Conservation (phyloP, 208 protist genomes). For the Trypanosoma rangeli region DNA sequence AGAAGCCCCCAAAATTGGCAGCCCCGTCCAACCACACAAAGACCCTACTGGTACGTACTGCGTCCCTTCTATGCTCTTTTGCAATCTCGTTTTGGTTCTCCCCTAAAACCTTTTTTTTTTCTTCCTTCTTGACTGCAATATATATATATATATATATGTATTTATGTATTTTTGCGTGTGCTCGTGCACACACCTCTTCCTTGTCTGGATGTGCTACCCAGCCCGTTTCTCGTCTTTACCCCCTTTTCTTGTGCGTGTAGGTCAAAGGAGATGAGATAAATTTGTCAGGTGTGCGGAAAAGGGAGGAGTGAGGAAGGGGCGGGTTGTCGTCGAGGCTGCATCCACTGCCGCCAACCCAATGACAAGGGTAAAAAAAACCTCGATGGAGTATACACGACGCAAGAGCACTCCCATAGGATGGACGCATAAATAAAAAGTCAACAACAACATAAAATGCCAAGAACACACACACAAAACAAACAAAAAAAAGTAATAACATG, state of each 20-base stretch:
- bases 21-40: neutral
- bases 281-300: neutral
- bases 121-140: too few relatives aligned
- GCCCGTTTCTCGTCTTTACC: neutral
- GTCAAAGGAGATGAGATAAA: constrained; percentile 6
- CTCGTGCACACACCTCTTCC: neutral
- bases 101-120: too few relatives aligned
- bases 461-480: constrained; percentile 17
- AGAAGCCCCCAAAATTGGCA: neutral
- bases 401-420: neutral
- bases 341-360: neutral
- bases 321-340: neutral
- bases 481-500: constrained; percentile 18
- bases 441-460: constrained; percentile 20
- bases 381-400: neutral
- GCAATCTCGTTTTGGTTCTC: too few relatives aligned
- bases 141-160: neutral
- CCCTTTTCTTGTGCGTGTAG: neutral
- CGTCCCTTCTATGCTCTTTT: neutral
- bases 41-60: neutral
- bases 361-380: neutral
- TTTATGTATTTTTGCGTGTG: neutral
- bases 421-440: neutral
- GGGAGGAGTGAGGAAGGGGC: neutral
- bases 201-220: neutral